Evolutionary conservation across 75 land plant species (phyloP), one percentile per base, ranked within the genome.

Genomic region (Picea sitchensis): DNA sequence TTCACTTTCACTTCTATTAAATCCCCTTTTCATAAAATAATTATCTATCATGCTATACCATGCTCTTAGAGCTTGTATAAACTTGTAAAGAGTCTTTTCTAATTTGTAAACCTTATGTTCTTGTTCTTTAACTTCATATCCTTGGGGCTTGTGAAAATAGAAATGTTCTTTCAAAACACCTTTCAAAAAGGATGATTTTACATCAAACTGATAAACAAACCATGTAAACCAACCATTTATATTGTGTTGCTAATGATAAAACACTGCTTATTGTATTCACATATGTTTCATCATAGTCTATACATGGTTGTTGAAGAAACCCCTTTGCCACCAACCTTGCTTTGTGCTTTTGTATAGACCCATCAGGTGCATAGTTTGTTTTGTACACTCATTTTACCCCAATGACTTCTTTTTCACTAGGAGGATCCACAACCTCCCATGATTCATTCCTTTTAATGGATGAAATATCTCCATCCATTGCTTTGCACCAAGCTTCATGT

Each of bases 31-130:
- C 5, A 41, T 41, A 4, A 2, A 36, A 4, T 41, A 4, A 0
- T 41, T 41, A 41, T 41, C 44, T 4, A 41, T 41, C 4, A 69
- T 58, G 44, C 61, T 75, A 65, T 76, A 0, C 58, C 79, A 82
- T 57, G 73, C 80, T 77, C 83, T 56, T 11, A 80, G 74, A 13
- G 80, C 64, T 69, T 82, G 71, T 56, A 64, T 81, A n/a, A 76
- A 0, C 1, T 63, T 71, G 60, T 82, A 82, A 20, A 82, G 47
- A 15, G 73, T 51, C 64, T 77, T 71, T 14, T 82, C 65, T 13
- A 82, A 36, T 59, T 77, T 77, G 31, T 57, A 77, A 0, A 82
- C 84, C 5, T 79, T 77, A 14, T 73, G 47, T 59, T 73, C 58
- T 34, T 78, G 5, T 58, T 57, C 76, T 36, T 0, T 2, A 23